Evolutionary conservation across 208 protist genomes (phyloP), one percentile per base, ranked within the genome.

Genomic region (Tritrichomonas musculus): DNA sequence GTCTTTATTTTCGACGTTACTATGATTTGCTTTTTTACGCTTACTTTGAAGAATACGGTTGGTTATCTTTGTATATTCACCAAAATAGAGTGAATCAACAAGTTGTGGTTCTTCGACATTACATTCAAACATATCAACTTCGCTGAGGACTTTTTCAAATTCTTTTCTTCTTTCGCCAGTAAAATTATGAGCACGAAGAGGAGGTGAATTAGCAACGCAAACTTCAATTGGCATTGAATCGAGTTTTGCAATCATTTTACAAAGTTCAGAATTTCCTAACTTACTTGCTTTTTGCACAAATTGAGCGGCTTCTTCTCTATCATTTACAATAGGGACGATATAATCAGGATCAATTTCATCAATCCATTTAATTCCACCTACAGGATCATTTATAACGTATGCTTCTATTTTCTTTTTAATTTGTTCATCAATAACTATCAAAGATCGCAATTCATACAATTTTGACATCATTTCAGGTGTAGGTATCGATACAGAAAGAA

Each of bases 201-300:
- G 77, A 22, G 77, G 77, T 39, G 77, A 88, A 57, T 88, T 88
- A 57, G 77, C 77, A n/a, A 88, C 77, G 22, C 44, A 57, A 17
- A 57, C 27, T 22, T 44, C 44, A 39, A 88, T 53, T 20, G 44
- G 41, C 4, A 88, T 1, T 17, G 8, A 39, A 36, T 53, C 20
- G 20, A 88, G 53, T 1, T 33, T 57, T 20, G 41, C 2, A 27
- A 88, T 17, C 47, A 88, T 53, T 39, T 39, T 53, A 49, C 77
- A 88, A 3, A 88, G 17, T n/a, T 53, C 14, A 14, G 77, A 88
- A 44, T 0, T n/a, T 1, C 77, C 77, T 60, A 39, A 11, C 8
- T 44, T 47, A 53, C 47, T 20, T n/a, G 44, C 41, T 20, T 53
- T 60, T 33, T 5, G 33, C 5, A 57, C 77, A 50, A 57, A n/a